Percentiles rank a stretch among this genome's conserved stretches.
Conservation (phyloP, 139 green algal species). For the Chlorella sp. region DNA sequence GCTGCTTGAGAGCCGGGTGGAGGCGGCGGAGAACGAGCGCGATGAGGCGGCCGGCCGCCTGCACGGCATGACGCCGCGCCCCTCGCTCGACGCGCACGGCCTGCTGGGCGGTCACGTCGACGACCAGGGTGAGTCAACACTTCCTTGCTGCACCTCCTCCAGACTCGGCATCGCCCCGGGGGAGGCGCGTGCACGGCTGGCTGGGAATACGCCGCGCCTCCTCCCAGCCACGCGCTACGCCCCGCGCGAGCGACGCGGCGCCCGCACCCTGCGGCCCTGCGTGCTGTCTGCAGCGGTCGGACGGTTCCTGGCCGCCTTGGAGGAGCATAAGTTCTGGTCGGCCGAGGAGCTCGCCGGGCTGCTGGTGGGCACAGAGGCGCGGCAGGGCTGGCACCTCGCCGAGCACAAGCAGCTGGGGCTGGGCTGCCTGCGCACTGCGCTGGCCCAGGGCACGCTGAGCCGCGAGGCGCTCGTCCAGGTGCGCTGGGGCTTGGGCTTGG, state of each 20-base stretch:
- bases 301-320: conserved; percentile 13
- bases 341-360: conserved; percentile 7
- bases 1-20: conserved; percentile 16
- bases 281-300: conserved; percentile 4
- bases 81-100: background rate
- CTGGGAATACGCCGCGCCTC: too few relatives aligned
- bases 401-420: background rate
- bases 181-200: too few relatives aligned
- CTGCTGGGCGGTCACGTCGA: too few relatives aligned
- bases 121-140: too few relatives aligned
- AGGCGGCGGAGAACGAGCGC: conserved; percentile 18
- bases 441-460: background rate
- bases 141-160: too few relatives aligned
- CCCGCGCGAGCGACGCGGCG: too few relatives aligned
- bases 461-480: background rate
- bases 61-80: conserved; percentile 10
- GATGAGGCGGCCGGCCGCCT: conserved; percentile 19
- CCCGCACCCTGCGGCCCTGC: too few relatives aligned
- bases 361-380: background rate
- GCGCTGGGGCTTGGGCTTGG: too few relatives aligned
- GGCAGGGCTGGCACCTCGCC: background rate
- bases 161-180: too few relatives aligned
- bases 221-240: too few relatives aligned
- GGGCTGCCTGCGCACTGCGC: conserved; percentile 15
- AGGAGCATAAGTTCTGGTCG: conserved; percentile 8